These are phyloP conservation scores for Amphichorda felina DNA, from an alignment of 2,329 filamentous ascomycete species.

Conservation along the genomic window DNA sequence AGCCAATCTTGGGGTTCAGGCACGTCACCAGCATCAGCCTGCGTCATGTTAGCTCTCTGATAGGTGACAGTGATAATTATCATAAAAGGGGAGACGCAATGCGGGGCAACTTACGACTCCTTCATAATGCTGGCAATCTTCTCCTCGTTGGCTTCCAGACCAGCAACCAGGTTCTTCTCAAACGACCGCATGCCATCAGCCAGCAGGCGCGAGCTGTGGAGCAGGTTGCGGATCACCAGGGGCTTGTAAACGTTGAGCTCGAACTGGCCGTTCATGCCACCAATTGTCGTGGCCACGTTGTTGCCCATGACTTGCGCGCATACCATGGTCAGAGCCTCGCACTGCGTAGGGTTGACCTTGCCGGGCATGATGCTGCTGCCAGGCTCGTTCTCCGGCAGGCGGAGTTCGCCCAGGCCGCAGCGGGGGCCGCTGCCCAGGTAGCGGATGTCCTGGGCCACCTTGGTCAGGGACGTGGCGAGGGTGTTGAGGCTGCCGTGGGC, in stretches of 20 bases:
- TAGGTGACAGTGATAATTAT: not conserved
- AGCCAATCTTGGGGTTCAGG: slow-evolving; percentile 93
- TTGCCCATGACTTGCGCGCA: slow-evolving; percentile 98
- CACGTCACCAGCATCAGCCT: slow-evolving; percentile 98
- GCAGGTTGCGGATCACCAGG: slow-evolving; percentile 84
- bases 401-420: slow-evolving; percentile 88
- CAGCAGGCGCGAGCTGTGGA: slow-evolving; percentile 83
- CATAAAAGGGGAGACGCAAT: not conserved
- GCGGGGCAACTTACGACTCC: slow-evolving; percentile 58
- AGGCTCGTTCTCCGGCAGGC: slow-evolving; percentile 94
- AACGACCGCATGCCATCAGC: slow-evolving; percentile 91
- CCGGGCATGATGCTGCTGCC: slow-evolving; percentile 98
- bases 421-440: slow-evolving; percentile 94
- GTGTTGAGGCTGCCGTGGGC: slow-evolving; percentile 91
- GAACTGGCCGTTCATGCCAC: slow-evolving; percentile 95
- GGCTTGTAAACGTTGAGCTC: slow-evolving; percentile 99
- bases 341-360: slow-evolving; percentile 98
- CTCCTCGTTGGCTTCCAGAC: slow-evolving; percentile 85
- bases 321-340: slow-evolving; percentile 94
- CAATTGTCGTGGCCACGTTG: slow-evolving; percentile 83
- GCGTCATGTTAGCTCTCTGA: slow-evolving; percentile 4
- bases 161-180: slow-evolving; percentile 81
- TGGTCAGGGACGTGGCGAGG: slow-evolving; percentile 80
- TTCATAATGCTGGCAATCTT: slow-evolving; percentile 84
- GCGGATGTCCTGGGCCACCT: slow-evolving; percentile 96